phyloP scores from a whole-genome alignment of 2,329 filamentous ascomycete species.

The Colletotrichum tofieldiae region DNA sequence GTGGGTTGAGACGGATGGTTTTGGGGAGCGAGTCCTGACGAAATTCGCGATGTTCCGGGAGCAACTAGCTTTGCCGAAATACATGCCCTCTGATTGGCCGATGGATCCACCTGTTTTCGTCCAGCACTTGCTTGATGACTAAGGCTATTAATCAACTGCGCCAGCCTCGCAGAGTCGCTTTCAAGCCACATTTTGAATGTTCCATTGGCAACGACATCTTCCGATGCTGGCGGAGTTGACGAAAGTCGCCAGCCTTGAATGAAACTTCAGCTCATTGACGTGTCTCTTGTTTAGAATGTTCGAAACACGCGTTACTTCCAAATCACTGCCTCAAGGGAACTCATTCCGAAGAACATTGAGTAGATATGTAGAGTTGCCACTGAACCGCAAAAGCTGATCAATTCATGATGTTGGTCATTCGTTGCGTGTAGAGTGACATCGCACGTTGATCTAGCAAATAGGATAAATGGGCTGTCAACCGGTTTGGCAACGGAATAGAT shows the following conservation, averaged over 20 bases:
- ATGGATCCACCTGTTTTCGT: not conserved
- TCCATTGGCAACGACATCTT: not conserved
- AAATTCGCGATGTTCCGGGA: constrained; percentile 46
- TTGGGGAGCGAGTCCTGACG: constrained; percentile 39
- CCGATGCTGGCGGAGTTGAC: not conserved
- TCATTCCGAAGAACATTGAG: too few species aligned
- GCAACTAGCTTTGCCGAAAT: constrained; percentile 43
- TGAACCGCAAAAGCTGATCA: not conserved
- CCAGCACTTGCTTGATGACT: constrained; percentile 19
- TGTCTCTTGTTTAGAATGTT: too few species aligned
- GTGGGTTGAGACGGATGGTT: constrained; percentile 27
- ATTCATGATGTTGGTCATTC: not conserved
- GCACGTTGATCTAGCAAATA: too few species aligned
- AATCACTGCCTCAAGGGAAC: too few species aligned
- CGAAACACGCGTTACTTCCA: too few species aligned
- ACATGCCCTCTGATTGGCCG: constrained; percentile 36
- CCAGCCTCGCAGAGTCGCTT: not conserved
- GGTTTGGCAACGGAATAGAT: not conserved
- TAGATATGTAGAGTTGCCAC: too few species aligned
- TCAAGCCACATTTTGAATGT: not conserved
- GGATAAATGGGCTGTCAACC: too few species aligned
- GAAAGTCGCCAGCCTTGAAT: too few species aligned
- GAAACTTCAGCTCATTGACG: too few species aligned
- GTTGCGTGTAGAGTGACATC: not conserved
- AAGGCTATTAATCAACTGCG: not conserved